phyloP scores from a whole-genome alignment of 2,329 filamentous ascomycete species.

The Stagonosporopsis chrysanthemi region DNA sequence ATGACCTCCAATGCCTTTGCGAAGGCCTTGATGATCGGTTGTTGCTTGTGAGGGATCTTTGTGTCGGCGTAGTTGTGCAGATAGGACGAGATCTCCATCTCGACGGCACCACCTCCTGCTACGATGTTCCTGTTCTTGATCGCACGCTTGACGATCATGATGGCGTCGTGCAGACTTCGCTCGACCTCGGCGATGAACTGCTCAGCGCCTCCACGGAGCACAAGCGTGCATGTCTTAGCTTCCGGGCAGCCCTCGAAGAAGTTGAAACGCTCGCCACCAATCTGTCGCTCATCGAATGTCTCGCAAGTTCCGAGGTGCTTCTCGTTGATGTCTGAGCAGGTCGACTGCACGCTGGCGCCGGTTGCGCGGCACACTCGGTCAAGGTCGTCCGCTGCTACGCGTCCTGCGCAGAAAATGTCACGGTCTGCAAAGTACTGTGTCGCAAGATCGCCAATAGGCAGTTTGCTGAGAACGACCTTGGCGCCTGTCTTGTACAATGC shows the following conservation, averaged over 20 bases:
- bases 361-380: constrained; percentile 96
- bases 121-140: constrained; percentile 95
- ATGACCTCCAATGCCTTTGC: constrained; percentile 97
- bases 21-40: constrained; percentile 96
- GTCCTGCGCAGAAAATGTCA: constrained; percentile 97
- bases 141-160: constrained; percentile 99
- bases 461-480: constrained; percentile 95
- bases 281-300: constrained; percentile 92
- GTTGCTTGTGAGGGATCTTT: constrained; percentile 93
- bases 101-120: constrained; percentile 89
- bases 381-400: constrained; percentile 89
- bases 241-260: constrained; percentile 96
- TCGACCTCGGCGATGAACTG: constrained; percentile 99
- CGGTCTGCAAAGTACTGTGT: constrained; percentile 98
- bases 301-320: constrained; percentile 93
- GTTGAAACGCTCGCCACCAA: constrained; percentile 97
- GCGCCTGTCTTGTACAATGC: constrained; percentile 91
- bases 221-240: constrained; percentile 95
- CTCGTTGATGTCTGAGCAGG: constrained; percentile 90
- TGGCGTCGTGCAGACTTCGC: constrained; percentile 95
- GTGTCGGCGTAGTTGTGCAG: constrained; percentile 91
- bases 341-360: constrained; percentile 90
- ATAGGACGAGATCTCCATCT: constrained; percentile 97
- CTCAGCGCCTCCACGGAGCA: constrained; percentile 94
- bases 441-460: constrained; percentile 95